Conservation (phyloP, 257 asterid genomes). For the Parsonsia alboflavescens region DNA sequence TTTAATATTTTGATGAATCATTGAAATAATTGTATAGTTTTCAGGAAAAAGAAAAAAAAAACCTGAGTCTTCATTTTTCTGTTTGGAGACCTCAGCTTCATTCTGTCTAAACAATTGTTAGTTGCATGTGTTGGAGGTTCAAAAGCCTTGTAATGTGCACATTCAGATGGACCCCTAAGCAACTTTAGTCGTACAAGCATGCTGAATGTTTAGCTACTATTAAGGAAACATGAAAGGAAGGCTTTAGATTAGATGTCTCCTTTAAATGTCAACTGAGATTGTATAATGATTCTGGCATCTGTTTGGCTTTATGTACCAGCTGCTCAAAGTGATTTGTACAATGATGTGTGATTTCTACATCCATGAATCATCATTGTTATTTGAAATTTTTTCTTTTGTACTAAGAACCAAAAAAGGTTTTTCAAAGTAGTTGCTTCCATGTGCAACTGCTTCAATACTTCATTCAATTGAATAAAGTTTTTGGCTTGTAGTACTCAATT, state of each 20-base stretch:
- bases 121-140: background rate
- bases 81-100: background rate
- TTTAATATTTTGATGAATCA: slow-evolving; percentile 1
- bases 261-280: background rate
- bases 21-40: background rate
- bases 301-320: background rate
- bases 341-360: background rate
- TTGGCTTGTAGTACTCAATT: background rate
- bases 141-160: background rate
- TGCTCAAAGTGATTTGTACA: background rate
- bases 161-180: background rate
- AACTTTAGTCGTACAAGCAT: background rate
- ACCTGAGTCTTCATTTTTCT: background rate
- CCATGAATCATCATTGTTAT: background rate
- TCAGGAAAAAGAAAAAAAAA: background rate
- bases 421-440: background rate
- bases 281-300: background rate
- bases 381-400: background rate
- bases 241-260: background rate
- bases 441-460: background rate
- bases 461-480: background rate
- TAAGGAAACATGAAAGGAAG: background rate
- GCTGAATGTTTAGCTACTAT: background rate
- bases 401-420: background rate
- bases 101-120: background rate